Conservation (phyloP, 2,329 filamentous ascomycete species). For the Tricladium varicosporioides region DNA sequence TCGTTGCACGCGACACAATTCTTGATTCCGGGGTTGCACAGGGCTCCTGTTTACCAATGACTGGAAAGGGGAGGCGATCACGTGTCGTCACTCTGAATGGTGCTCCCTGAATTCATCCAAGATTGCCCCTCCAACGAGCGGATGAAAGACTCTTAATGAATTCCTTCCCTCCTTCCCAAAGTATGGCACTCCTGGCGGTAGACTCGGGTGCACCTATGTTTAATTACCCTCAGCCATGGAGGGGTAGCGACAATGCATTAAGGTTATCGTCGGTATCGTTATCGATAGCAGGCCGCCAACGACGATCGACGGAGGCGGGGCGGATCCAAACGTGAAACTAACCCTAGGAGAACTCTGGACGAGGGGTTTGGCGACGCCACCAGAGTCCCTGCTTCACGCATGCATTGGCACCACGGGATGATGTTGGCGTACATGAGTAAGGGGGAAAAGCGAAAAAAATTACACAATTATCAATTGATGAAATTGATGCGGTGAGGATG, state of each 20-base stretch:
- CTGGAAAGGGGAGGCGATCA: no score
- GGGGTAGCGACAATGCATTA: conserved; percentile 3
- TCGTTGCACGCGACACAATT: no score
- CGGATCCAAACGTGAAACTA: not conserved
- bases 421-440: not conserved
- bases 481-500: not conserved
- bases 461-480: not conserved
- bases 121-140: no score
- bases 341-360: no score
- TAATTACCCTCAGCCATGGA: no score
- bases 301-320: not conserved
- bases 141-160: no score
- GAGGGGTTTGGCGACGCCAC: not conserved
- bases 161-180: no score
- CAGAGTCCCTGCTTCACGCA: not conserved
- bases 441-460: not conserved
- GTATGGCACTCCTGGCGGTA: not conserved
- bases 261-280: conserved; percentile 7
- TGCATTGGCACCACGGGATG: not conserved
- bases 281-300: not conserved
- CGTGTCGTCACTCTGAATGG: no score
- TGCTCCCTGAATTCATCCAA: no score
- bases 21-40: no score
- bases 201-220: not conserved
- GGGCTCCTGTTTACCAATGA: no score